These are phyloP conservation scores for Rhodotorula paludigena DNA, from an alignment of 768 basidiomycete genomes.

Conservation along the genomic window DNA sequence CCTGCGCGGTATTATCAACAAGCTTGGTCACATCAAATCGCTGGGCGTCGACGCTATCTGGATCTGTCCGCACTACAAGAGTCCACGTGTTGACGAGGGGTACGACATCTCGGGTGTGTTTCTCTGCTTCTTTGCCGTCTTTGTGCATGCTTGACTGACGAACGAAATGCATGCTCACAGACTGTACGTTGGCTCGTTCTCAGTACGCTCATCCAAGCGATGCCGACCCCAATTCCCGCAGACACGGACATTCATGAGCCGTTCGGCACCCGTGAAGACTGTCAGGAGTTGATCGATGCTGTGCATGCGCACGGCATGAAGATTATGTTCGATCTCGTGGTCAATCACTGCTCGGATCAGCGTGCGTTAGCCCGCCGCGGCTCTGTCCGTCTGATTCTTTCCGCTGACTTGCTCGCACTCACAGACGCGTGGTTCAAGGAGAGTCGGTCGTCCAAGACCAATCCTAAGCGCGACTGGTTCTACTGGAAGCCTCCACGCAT, in stretches of 20 bases:
- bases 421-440: conserved; percentile 69
- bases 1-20: conserved; percentile 60
- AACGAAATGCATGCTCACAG: too few species aligned
- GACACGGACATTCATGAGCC: conserved; percentile 60
- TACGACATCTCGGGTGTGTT: conserved; percentile 33
- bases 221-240: too few species aligned
- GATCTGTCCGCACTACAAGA: conserved; percentile 67
- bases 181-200: too few species aligned
- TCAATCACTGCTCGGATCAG: conserved; percentile 63
- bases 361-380: neutral
- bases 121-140: too few species aligned
- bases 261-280: conserved; percentile 60
- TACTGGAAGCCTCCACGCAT: conserved; percentile 63
- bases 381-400: neutral
- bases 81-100: conserved; percentile 53
- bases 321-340: conserved; percentile 64
- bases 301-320: conserved; percentile 65
- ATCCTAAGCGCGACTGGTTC: conserved; percentile 70
- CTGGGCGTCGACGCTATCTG: conserved; percentile 55
- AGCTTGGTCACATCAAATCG: conserved; percentile 64
- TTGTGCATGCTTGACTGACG: too few species aligned
- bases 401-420: too few species aligned
- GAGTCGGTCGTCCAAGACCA: conserved; percentile 54
- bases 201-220: too few species aligned
- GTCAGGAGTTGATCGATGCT: conserved; percentile 43